A percentile compares a stretch with the other conserved stretches of the same genome.
phyloP scores from a whole-genome alignment of 1,284 basidiomycete genomes.

The Ustilago loliicola region DNA sequence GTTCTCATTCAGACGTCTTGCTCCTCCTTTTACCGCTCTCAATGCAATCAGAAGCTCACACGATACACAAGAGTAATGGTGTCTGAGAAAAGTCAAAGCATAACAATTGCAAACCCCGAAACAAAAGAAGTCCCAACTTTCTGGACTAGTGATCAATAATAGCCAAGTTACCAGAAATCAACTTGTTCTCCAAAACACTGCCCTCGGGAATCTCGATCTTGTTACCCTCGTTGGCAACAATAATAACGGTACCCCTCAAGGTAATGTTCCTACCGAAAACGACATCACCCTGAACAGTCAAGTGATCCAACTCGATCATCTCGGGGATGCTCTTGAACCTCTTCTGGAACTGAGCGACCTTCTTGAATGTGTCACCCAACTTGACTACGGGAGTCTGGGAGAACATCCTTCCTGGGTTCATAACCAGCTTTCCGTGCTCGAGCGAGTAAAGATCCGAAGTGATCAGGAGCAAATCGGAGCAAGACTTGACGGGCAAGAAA shows the following conservation, averaged over 20 bases:
- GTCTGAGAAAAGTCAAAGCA: neutral
- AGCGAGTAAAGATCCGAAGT: constrained; percentile 97
- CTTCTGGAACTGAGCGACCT: constrained; percentile 97
- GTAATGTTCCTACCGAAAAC: constrained; percentile 94
- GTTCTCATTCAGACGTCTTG: no score
- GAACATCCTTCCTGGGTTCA: constrained; percentile 77
- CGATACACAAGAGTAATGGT: no score
- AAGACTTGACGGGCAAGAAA: constrained; percentile 90
- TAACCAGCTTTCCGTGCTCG: constrained; percentile 91
- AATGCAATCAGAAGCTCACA: no score
- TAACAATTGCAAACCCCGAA: neutral
- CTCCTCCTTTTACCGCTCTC: no score
- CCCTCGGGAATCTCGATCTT: constrained; percentile 96
- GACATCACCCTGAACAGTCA: constrained; percentile 96
- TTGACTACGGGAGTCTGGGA: constrained; percentile 94
- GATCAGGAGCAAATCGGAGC: constrained; percentile 82
- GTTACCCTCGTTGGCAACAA: constrained; percentile 92
- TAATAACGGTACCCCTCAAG: constrained; percentile 72
- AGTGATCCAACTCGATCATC: constrained; percentile 85
- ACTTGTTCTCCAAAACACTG: constrained; percentile 89
- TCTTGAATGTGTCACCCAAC: constrained; percentile 82
- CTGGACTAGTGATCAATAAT: constrained; percentile 69
- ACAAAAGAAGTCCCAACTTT: neutral
- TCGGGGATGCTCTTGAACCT: constrained; percentile 97
- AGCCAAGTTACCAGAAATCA: constrained; percentile 71